A percentile compares a stretch with the other conserved stretches of the same genome.
Conservation (phyloP, 1,284 basidiomycete genomes). For the Puccinia hordei region DNA sequence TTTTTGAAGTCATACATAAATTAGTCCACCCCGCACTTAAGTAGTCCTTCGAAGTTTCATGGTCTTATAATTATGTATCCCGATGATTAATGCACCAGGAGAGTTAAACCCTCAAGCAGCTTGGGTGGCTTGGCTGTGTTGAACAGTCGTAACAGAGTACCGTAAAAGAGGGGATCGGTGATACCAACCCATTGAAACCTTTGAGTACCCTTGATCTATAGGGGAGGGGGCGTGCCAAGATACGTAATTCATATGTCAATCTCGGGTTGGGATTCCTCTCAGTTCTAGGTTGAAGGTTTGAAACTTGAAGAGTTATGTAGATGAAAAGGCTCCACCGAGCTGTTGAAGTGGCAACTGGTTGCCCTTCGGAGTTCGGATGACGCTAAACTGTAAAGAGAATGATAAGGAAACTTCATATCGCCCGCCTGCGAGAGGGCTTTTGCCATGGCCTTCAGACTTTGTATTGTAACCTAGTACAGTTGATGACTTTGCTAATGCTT, state of each 20-base stretch:
- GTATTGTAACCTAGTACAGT: no score
- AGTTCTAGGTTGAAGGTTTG: not conserved
- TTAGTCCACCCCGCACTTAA: slow-evolving; percentile 2
- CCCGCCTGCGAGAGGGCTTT: no score
- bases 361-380: not conserved
- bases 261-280: not conserved
- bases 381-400: no score
- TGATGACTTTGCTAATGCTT: no score
- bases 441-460: no score
- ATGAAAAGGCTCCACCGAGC: not conserved
- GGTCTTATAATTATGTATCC: not conserved
- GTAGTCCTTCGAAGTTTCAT: not conserved
- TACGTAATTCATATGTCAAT: not conserved
- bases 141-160: not conserved
- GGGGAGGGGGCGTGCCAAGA: not conserved
- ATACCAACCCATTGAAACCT: no score
- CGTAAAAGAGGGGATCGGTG: no score
- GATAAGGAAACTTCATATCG: no score
- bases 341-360: not conserved
- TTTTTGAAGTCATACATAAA: not conserved
- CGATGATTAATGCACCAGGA: not conserved
- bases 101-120: not conserved
- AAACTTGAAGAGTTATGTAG: not conserved
- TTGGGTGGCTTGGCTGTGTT: not conserved
- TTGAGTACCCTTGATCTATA: no score